Evolutionary conservation across 2,329 filamentous ascomycete species (phyloP).

Genomic region (Aspergillaceae sp.): DNA sequence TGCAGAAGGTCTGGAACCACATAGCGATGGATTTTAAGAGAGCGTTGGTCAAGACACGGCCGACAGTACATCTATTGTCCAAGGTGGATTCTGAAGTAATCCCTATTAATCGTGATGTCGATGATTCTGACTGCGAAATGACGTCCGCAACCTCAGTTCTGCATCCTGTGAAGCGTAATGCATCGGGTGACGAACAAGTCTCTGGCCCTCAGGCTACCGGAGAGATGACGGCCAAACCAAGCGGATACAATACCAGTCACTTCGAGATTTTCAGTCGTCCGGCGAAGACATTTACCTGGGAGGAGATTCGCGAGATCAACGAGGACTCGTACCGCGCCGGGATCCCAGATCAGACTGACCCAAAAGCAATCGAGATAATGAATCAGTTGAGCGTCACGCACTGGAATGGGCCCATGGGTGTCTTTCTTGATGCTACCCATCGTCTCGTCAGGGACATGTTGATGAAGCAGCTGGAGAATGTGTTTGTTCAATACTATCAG

Average conservation of each 20-base stretch:
- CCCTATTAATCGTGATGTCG: constrained; percentile 12
- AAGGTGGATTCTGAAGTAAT: constrained; percentile 29
- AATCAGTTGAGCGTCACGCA: constrained; percentile 49
- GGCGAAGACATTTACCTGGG: constrained; percentile 19
- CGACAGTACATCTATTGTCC: constrained; percentile 21
- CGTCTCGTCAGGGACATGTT: constrained; percentile 23
- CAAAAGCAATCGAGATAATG: constrained; percentile 52
- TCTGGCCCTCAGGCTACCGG: not conserved
- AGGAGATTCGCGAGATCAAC: constrained; percentile 48
- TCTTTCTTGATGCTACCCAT: constrained; percentile 26
- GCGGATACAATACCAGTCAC: constrained; percentile 9
- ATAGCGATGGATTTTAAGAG: constrained; percentile 47
- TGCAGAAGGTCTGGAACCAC: constrained; percentile 36
- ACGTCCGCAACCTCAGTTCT: constrained; percentile 1
- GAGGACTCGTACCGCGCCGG: constrained; percentile 48
- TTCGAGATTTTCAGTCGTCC: constrained; percentile 17
- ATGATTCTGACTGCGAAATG: constrained; percentile 22
- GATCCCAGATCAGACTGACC: constrained; percentile 51
- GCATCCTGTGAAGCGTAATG: constrained; percentile 15
- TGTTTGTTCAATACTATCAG: constrained; percentile 24
- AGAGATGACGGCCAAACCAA: not conserved
- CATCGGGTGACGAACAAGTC: not conserved
- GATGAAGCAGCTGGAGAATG: constrained; percentile 40
- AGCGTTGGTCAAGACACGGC: constrained; percentile 38
- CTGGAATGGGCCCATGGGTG: constrained; percentile 49